A percentile compares a stretch with the other conserved stretches of the same genome.
These are phyloP conservation scores for Nepenthes alata DNA, from an alignment of 179 eudicot genomes.

Conservation along the genomic window DNA sequence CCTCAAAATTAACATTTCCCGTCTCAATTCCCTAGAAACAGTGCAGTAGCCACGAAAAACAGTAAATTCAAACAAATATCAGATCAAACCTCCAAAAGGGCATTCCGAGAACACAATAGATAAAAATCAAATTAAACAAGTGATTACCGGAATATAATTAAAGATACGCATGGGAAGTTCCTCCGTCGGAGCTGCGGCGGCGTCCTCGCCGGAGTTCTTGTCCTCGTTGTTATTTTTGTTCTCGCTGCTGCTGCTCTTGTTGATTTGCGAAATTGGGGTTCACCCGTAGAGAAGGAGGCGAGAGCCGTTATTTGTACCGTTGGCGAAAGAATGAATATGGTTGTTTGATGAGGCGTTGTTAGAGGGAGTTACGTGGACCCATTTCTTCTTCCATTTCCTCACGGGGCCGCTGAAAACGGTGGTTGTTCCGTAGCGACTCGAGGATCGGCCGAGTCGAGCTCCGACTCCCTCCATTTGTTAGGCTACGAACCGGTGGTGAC, in stretches of 20 bases:
- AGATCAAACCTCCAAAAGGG: not conserved
- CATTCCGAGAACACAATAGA: too few relatives aligned
- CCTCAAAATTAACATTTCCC: not conserved
- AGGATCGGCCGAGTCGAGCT: slow-evolving; percentile 73
- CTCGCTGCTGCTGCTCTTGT: slow-evolving; percentile 11
- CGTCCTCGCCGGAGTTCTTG: slow-evolving; percentile 7
- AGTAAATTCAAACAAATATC: not conserved
- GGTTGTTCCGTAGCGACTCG: slow-evolving; percentile 74
- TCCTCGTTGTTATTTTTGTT: slow-evolving; percentile 3
- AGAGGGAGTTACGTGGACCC: slow-evolving; percentile 54
- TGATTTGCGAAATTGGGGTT: slow-evolving; percentile 46
- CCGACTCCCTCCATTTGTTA: slow-evolving; percentile 76
- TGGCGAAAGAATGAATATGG: slow-evolving; percentile 8
- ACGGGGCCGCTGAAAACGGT: slow-evolving; percentile 86
- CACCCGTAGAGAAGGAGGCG: slow-evolving; percentile 67
- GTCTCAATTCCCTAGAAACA: not conserved
- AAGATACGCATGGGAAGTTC: slow-evolving; percentile 57
- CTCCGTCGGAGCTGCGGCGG: slow-evolving; percentile 11
- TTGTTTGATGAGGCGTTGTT: slow-evolving; percentile 13
- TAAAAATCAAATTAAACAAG: too few relatives aligned
- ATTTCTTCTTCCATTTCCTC: slow-evolving; percentile 79
- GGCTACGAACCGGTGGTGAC: slow-evolving; percentile 3
- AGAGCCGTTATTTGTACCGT: slow-evolving; percentile 28
- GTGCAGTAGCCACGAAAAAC: not conserved
- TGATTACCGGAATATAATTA: slow-evolving; percentile 64